phyloP scores from a whole-genome alignment of 176 grass and related monocot genomes.

The Bromus sterilis region DNA sequence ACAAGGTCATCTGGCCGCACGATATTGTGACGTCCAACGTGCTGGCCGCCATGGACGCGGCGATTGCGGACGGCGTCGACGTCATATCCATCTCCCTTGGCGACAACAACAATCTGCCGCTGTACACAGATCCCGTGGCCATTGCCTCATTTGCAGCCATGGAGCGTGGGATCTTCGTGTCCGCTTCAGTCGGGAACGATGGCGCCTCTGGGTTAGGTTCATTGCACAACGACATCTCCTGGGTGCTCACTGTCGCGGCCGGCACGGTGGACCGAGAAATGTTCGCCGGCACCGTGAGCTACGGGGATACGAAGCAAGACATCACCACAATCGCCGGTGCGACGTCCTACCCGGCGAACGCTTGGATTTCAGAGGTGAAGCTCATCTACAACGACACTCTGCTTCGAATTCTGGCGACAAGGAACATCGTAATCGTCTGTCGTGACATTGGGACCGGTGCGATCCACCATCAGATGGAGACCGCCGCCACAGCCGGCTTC shows the following conservation, averaged over 20 bases:
- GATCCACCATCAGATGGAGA: no score
- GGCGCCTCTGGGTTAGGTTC: neutral
- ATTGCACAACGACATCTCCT: slow-evolving; percentile 46
- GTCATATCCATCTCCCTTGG: slow-evolving; percentile 54
- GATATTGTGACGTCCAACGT: slow-evolving; percentile 29
- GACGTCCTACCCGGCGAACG: slow-evolving; percentile 18
- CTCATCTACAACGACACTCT: slow-evolving; percentile 25
- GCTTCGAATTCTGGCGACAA: neutral
- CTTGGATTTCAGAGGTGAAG: slow-evolving; percentile 9
- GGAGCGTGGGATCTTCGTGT: slow-evolving; percentile 34
- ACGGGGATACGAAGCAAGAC: slow-evolving; percentile 14
- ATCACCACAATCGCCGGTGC: neutral
- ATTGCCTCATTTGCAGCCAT: slow-evolving; percentile 34
- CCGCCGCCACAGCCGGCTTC: no score
- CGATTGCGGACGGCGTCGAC: slow-evolving; percentile 49
- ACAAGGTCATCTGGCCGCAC: slow-evolving; percentile 41
- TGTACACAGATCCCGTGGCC: slow-evolving; percentile 43
- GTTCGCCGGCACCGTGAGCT: slow-evolving; percentile 10
- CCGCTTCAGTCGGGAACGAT: slow-evolving; percentile 9
- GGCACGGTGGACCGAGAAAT: slow-evolving; percentile 34
- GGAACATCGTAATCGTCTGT: no score
- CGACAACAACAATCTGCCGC: neutral
- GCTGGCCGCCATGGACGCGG: slow-evolving; percentile 46
- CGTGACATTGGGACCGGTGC: no score
- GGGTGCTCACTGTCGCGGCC: slow-evolving; percentile 49